phyloP scores from a whole-genome alignment of 2,329 filamentous ascomycete species.

The Fusarium humuli region DNA sequence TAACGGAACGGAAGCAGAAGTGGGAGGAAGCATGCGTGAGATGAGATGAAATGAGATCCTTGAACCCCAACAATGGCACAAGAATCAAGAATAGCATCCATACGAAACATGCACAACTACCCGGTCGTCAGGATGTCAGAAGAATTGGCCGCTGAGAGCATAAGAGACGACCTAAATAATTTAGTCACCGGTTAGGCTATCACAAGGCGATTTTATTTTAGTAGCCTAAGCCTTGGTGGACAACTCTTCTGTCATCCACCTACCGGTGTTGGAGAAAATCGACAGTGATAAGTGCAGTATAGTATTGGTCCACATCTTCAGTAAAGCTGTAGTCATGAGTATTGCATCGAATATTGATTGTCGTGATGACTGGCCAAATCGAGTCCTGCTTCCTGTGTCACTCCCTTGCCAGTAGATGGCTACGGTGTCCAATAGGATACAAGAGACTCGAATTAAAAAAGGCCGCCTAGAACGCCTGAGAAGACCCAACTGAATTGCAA shows the following conservation, averaged over 20 bases:
- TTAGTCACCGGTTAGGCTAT: no score
- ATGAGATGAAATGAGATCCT: slow-evolving; percentile 1
- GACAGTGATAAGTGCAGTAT: neutral
- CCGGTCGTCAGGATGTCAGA: neutral
- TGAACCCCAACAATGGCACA: slow-evolving; percentile 16
- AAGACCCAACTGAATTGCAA: slow-evolving; percentile 11
- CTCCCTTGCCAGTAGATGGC: slow-evolving; percentile 20
- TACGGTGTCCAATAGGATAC: slow-evolving; percentile 34
- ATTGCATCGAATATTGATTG: slow-evolving; percentile 10
- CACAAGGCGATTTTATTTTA: no score
- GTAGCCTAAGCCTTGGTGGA: no score
- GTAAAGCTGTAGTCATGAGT: neutral
- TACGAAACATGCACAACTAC: slow-evolving; percentile 27
- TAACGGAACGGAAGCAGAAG: neutral
- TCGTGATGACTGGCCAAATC: neutral
- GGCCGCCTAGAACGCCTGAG: slow-evolving; percentile 14
- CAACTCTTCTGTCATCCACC: no score
- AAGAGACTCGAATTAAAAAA: slow-evolving; percentile 7
- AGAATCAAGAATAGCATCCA: slow-evolving; percentile 26
- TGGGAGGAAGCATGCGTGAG: slow-evolving; percentile 21
- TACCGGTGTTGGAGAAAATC: neutral
- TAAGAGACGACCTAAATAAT: no score
- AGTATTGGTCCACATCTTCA: neutral
- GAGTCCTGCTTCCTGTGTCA: slow-evolving; percentile 17
- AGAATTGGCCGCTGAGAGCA: no score